phyloP scores from a whole-genome alignment of 179 eudicot genomes.

The Patellifolia procumbens region DNA sequence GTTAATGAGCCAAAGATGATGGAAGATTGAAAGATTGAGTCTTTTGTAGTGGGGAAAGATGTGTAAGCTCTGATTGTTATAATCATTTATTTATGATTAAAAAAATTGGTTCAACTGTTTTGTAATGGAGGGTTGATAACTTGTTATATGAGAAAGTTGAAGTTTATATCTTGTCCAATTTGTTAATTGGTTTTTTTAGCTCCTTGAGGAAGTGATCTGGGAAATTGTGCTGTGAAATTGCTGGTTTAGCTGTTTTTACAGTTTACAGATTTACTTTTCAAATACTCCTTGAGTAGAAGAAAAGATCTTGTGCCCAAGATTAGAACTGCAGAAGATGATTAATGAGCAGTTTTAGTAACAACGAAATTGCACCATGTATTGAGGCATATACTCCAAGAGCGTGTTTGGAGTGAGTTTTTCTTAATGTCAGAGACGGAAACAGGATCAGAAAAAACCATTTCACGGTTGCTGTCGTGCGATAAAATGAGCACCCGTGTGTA shows the following conservation, averaged over 20 bases:
- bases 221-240: background rate
- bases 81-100: conserved; percentile 12
- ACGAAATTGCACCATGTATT: background rate
- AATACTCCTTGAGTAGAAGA: too few relatives aligned
- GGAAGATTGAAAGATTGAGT: background rate
- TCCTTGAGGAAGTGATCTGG: background rate
- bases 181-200: background rate
- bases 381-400: background rate
- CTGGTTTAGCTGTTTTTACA: too few relatives aligned
- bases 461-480: too few relatives aligned
- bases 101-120: conserved; percentile 10
- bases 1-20: background rate
- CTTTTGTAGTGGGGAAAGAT: conserved; percentile 3
- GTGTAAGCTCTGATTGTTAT: conserved; percentile 19
- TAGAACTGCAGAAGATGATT: background rate
- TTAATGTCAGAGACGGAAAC: too few relatives aligned
- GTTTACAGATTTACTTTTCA: too few relatives aligned
- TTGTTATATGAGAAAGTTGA: conserved; percentile 10
- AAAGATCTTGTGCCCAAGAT: too few relatives aligned
- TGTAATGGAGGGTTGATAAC: conserved; percentile 23
- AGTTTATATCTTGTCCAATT: conserved; percentile 14
- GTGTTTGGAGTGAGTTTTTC: too few relatives aligned
- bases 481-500: too few relatives aligned
- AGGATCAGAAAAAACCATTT: too few relatives aligned
- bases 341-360: background rate